A percentile compares a stretch with the other conserved stretches of the same genome.
Evolutionary conservation across 805 yeast genomes (phyloP).

Genomic region (Zygosaccharomyces kombuchaensis): DNA sequence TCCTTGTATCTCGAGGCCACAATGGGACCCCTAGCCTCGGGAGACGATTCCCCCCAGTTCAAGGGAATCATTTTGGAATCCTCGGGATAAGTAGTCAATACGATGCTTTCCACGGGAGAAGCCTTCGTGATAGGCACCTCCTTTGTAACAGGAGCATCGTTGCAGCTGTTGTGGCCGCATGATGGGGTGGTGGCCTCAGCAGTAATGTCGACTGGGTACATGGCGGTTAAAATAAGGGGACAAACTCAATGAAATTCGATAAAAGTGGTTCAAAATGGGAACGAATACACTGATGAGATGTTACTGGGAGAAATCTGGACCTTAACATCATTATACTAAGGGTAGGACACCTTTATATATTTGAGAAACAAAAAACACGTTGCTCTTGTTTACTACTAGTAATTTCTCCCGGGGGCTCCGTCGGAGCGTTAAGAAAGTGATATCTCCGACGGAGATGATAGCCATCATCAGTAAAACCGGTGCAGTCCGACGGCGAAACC

Average conservation of each 20-base stretch:
- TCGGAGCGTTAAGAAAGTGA: not conserved
- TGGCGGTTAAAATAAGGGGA: slow-evolving; percentile 5
- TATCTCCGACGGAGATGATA: not conserved
- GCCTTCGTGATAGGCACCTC: slow-evolving; percentile 6
- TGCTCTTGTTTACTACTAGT: slow-evolving; percentile 2
- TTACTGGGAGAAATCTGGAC: no score
- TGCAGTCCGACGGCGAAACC: not conserved
- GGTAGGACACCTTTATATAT: not conserved
- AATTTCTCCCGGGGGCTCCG: slow-evolving; percentile 4
- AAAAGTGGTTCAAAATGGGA: not conserved
- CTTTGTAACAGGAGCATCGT: slow-evolving; percentile 1
- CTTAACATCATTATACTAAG: not conserved
- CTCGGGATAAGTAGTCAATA: slow-evolving; percentile 50
- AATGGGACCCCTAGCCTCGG: slow-evolving; percentile 51
- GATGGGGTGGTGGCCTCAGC: slow-evolving; percentile 10
- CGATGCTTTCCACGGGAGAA: slow-evolving; percentile 30
- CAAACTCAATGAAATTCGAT: not conserved
- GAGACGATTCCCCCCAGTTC: slow-evolving; percentile 50
- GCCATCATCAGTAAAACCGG: not conserved
- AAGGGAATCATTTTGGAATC: slow-evolving; percentile 49
- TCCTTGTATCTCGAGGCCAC: slow-evolving; percentile 48
- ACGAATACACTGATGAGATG: no score
- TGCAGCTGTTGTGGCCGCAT: slow-evolving; percentile 4
- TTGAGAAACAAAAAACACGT: slow-evolving; percentile 1
- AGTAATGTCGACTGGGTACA: slow-evolving; percentile 15